A percentile compares a stretch with the other conserved stretches of the same genome.
These are phyloP conservation scores for Melampsora larici-populina DNA, from an alignment of 1,284 basidiomycete genomes.

Conservation along the genomic window DNA sequence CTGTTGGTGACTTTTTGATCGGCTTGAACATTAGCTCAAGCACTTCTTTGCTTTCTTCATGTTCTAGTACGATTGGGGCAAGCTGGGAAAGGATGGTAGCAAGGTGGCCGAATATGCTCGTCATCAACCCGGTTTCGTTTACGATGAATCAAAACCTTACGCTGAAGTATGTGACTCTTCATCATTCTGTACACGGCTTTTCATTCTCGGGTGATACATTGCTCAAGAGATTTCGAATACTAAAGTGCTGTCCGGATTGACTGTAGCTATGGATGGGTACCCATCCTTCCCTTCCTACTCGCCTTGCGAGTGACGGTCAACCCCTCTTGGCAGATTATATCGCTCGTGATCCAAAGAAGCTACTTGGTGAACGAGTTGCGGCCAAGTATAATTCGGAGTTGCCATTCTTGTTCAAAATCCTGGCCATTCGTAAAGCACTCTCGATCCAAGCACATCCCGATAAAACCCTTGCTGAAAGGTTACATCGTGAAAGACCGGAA, in stretches of 20 bases:
- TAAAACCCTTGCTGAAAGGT: conserved; percentile 74
- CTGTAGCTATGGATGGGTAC: conserved; percentile 97
- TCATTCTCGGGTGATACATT: not conserved
- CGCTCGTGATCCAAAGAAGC: conserved; percentile 63
- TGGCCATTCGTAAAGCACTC: conserved; percentile 88
- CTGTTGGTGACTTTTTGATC: not conserved
- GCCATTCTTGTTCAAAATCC: conserved; percentile 89
- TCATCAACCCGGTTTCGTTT: conserved; percentile 58
- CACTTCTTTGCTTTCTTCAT: not conserved
- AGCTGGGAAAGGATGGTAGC: conserved; percentile 57
- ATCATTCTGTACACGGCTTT: not conserved
- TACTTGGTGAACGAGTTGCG: conserved; percentile 65
- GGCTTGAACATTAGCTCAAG: too few species aligned
- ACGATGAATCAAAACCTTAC: conserved; percentile 63
- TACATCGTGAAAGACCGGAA: conserved; percentile 72
- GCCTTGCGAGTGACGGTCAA: conserved; percentile 58
- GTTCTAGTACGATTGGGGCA: conserved; percentile 60
- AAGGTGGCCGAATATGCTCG: conserved; percentile 60
- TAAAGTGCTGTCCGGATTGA: not conserved
- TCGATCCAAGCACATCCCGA: conserved; percentile 98
- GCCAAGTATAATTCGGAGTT: conserved; percentile 71
- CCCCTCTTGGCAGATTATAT: conserved; percentile 64
- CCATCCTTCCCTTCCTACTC: conserved; percentile 81
- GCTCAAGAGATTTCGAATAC: not conserved
- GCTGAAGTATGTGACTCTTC: conserved; percentile 61